These are phyloP conservation scores for Penicillium fimorum DNA, from an alignment of 495 filamentous ascomycete genomes.

Conservation along the genomic window DNA sequence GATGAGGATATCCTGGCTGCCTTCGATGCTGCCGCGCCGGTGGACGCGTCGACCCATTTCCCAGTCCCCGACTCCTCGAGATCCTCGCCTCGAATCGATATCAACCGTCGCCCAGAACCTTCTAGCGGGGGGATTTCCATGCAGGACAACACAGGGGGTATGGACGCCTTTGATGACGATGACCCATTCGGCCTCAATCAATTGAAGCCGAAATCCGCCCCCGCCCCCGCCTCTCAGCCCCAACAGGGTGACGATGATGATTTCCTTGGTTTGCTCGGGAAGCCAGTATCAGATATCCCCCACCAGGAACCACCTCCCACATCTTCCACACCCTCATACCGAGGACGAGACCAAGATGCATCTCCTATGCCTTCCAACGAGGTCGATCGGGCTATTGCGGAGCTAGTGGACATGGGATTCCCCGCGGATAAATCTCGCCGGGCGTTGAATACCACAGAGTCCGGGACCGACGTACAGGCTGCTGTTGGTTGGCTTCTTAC, in stretches of 20 bases:
- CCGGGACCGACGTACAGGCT: slow-evolving; percentile 77
- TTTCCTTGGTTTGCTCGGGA: slow-evolving; percentile 80
- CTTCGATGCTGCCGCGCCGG: slow-evolving; percentile 59
- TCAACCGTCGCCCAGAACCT: slow-evolving; percentile 17
- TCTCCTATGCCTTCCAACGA: slow-evolving; percentile 51
- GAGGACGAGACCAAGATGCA: slow-evolving; percentile 43
- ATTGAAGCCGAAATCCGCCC: slow-evolving; percentile 47
- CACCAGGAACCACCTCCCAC: slow-evolving; percentile 36
- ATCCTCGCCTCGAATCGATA: slow-evolving; percentile 29
- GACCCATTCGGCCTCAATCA: slow-evolving; percentile 87
- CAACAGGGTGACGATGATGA: slow-evolving; percentile 65
- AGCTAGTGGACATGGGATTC: slow-evolving; percentile 95
- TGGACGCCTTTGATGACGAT: slow-evolving; percentile 52
- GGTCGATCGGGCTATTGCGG: slow-evolving; percentile 78
- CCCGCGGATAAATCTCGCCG: slow-evolving; percentile 72
- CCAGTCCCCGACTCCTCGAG: slow-evolving; percentile 43
- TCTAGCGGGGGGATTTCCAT: slow-evolving; percentile 25
- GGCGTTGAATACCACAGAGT: slow-evolving; percentile 75
- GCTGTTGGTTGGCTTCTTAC: slow-evolving; percentile 89
- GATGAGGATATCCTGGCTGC: slow-evolving; percentile 64
- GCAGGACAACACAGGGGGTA: slow-evolving; percentile 22
- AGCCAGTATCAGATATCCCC: slow-evolving; percentile 78
- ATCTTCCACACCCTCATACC: slow-evolving; percentile 44
- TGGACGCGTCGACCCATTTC: slow-evolving; percentile 61
- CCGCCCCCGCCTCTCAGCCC: slow-evolving; percentile 38